A percentile compares a stretch with the other conserved stretches of the same genome.
Evolutionary conservation across 73 alveolate genomes (phyloP).

Genomic region (Symbiodinium natans): DNA sequence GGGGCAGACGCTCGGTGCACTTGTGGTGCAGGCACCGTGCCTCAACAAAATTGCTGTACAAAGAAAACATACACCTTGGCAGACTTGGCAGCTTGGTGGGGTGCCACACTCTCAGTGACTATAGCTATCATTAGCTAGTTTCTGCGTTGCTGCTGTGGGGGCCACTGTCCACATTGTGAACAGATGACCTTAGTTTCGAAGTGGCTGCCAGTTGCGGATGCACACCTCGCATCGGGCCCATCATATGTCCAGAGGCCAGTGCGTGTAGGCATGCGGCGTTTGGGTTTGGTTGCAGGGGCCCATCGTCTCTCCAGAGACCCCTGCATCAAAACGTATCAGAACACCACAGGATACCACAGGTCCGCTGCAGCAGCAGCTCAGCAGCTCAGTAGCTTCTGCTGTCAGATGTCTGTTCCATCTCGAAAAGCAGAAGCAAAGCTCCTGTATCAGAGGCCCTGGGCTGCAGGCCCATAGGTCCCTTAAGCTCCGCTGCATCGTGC

Average conservation of each 20-base stretch:
- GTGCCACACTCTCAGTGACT: too few relatives aligned
- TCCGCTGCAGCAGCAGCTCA: background rate
- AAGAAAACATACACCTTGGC: background rate
- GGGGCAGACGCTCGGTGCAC: background rate
- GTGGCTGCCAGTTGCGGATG: background rate
- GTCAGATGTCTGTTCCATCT: slow-evolving; percentile 23
- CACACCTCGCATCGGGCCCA: background rate
- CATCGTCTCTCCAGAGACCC: slow-evolving; percentile 58
- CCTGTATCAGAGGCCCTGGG: background rate
- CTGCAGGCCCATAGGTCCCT: slow-evolving; percentile 1
- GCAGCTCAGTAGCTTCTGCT: background rate
- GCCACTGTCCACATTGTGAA: too few relatives aligned
- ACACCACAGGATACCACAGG: too few relatives aligned
- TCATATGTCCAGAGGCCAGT: background rate
- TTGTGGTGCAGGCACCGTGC: background rate
- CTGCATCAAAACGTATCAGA: background rate
- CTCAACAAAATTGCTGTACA: slow-evolving; percentile 10
- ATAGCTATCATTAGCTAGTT: too few relatives aligned
- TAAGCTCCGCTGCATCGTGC: slow-evolving; percentile 25
- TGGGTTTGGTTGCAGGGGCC: background rate
- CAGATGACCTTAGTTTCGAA: too few relatives aligned
- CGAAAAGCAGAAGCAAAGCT: slow-evolving; percentile 15
- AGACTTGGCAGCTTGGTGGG: too few relatives aligned
- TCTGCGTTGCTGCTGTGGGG: too few relatives aligned
- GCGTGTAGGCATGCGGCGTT: background rate